Evolutionary conservation across 768 basidiomycete species (phyloP), one percentile per base, ranked within the genome.

Genomic region (Lactarius quietus): DNA sequence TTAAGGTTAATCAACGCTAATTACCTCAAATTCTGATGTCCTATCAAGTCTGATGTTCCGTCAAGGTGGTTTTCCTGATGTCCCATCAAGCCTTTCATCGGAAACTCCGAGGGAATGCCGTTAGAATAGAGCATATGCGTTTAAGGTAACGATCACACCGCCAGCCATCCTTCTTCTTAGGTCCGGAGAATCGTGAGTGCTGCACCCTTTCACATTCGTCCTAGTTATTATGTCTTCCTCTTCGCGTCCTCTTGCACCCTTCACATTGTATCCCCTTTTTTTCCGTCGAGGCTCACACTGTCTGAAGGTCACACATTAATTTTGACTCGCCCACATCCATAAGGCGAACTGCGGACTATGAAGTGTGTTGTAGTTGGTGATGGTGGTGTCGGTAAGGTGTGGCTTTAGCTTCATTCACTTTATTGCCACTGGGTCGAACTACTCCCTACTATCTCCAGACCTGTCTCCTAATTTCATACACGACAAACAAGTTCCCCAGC

Each of bases 301-400:
- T 56, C 62, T 55, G 41, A 57, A 62, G 57, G n/a, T 43, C 57
- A 38, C 29, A n/a, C 6, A n/a, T 9, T 43, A n/a, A 43, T 43
- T 43, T 17, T 7, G 10, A 8, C 41, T 43, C 9, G 20, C 20
- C 4, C 36, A n/a, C n/a, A n/a, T n/a, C n/a, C n/a, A n/a, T n/a
- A n/a, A n/a, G n/a, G n/a, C n/a, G n/a, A n/a, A n/a, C n/a, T 96
- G 94, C 94, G 96, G 76, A 97, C 95, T 62, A 97, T 96, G 77
- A 96, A 97, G 80, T 95, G 94, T 78, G 94, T 96, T 74, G 95
- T 95, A 63, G 95, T 96, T 70, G 94, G 94, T 74, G 95, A 96
- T 82, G 95, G 94, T 88, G 94, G 95, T 72, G 94, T 96, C 70
- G 94, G 94, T 81, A 97, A 97, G 89, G 94, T 94, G 74, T 71